Base-by-base conservation (phyloP, 768 basidiomycete species). In the Megacollybia marginata region DNA sequence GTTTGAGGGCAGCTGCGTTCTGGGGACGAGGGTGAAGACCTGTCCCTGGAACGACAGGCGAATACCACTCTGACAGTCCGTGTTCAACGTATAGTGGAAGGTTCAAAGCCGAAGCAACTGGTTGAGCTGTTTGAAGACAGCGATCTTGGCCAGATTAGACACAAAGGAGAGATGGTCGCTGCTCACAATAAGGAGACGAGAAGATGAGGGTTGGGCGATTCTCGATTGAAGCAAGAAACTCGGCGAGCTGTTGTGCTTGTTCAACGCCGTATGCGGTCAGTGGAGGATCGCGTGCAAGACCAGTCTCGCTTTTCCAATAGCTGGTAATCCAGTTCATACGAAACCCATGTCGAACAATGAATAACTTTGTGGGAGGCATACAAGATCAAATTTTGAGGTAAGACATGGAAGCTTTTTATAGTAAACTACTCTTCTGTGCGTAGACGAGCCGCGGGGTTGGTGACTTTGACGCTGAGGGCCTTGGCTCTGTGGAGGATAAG, bases 391-490 rank as follows among this genome's bases (percentile, higher is more conserved):
- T 28, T 28, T 28, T 28, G 23, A 28, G 4, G 6, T 28, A 28
- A 28, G 6, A 28, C 23, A 28, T 28, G 6, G 2, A 28, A 28
- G 23, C 23, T 6, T 28, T 28, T 28, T 28, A 28, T 28, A 28
- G 23, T 28, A 70, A 63, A 69, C 72, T 76, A 83, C 73, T 98
- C 94, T 76, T 97, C 94, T 66, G 92, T 87, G 75, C 93, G 85
- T 71, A 97, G 79, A 66, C 90, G 88, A 59, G 88, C 95, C 54
- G 84, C 82, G 48, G 92, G 66, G 78, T 98, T 98, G 48, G 90
- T 94, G 64, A 98, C 88, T 74, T 94, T 97, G 70, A 98, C 76
- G 52, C 87, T 85, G 58, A 94, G 71, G 38, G 73, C 86, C 70
- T 88, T 91, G 52, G 90, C 88, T 65, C 90, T 92, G 58, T 1